These are phyloP conservation scores for Mucor piriformis DNA, from an alignment of 371 early-diverging fungal species.

Conservation along the genomic window DNA sequence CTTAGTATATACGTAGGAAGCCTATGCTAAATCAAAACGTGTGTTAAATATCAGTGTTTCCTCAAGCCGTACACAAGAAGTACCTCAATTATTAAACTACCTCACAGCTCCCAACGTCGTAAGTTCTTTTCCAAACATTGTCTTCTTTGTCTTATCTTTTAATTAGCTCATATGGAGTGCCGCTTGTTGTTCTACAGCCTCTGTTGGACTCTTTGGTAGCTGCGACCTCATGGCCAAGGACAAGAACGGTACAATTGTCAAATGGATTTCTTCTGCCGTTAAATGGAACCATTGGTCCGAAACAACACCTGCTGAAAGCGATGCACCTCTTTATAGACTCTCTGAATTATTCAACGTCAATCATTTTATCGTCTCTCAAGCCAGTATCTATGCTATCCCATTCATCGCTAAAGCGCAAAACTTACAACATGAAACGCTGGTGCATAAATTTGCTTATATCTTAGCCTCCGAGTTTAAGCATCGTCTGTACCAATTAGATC, in stretches of 20 bases:
- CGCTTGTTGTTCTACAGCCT: constrained; percentile 70
- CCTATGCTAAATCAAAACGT: constrained; percentile 64
- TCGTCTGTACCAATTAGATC: constrained; percentile 64
- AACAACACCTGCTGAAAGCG: constrained; percentile 57
- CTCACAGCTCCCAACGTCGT: constrained; percentile 76
- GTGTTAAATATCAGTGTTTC: constrained; percentile 75
- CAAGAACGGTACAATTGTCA: constrained; percentile 63
- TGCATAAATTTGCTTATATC: constrained; percentile 50
- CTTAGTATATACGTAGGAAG: too few relatives aligned
- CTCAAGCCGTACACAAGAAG: constrained; percentile 67
- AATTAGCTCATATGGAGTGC: constrained; percentile 67
- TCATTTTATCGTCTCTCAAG: constrained; percentile 78
- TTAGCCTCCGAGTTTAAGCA: constrained; percentile 63
- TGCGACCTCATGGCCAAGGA: constrained; percentile 72
- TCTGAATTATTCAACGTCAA: constrained; percentile 79
- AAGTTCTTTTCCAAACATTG: constrained; percentile 43
- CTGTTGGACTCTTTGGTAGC: constrained; percentile 60
- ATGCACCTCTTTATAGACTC: constrained; percentile 64
- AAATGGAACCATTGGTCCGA: constrained; percentile 61
- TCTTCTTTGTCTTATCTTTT: background rate
- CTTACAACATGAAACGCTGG: constrained; percentile 46
- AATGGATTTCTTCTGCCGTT: constrained; percentile 63
- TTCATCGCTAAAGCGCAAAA: constrained; percentile 62
- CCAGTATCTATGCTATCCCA: constrained; percentile 66
- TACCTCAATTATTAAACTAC: constrained; percentile 73